Evolutionary conservation across 1,284 basidiomycete species (phyloP), one percentile per base, ranked within the genome.

Genomic region (Earliella scabrosa): DNA sequence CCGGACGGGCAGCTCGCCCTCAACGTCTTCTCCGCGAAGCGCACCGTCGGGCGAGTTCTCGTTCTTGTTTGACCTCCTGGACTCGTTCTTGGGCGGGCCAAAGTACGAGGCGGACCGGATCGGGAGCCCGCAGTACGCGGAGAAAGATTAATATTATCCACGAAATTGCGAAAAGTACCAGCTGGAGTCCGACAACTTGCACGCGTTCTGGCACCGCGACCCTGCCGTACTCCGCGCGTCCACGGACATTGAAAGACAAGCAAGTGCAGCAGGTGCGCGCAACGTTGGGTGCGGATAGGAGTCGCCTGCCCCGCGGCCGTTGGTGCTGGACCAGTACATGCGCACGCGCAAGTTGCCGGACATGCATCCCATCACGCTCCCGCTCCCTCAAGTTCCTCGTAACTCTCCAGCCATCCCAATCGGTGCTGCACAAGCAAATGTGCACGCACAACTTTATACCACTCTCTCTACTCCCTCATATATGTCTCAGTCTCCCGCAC

Each of bases 1-100:
- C 79, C 82, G 0, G 83, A 88, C 62, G 82, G 85, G 4, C 56
- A 74, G 75, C 80, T n/a, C n/a, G n/a, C n/a, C 64, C 92, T 92
- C 73, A 87, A 88, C 58, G 83, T 90, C 7, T 86, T 81, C 63
- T 71, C 81, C 1, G 72, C 78, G 7, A 73, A 79, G n/a, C 71
- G 72, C 61, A 63, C 67, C 11, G 82, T 83, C 32, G 88, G 88
- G 88, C n/a, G 75, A 78, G 21, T 90, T 90, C 10, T 80, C 80
- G 49, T 65, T 46, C 78, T 86, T 65, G 10, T 79, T 74, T 1
- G 76, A 79, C 18, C 56, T 76, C 27, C 69, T 76, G 14, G 62
- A 67, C 53, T 72, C 54, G 61, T 66, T 46, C 43, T 56, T 68
- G 73, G 80, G 45, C 13, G 66, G 66, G 7, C 66, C 66, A n/a